Conservation (phyloP, 805 yeast genomes). For the Lipomyces lipofer region DNA sequence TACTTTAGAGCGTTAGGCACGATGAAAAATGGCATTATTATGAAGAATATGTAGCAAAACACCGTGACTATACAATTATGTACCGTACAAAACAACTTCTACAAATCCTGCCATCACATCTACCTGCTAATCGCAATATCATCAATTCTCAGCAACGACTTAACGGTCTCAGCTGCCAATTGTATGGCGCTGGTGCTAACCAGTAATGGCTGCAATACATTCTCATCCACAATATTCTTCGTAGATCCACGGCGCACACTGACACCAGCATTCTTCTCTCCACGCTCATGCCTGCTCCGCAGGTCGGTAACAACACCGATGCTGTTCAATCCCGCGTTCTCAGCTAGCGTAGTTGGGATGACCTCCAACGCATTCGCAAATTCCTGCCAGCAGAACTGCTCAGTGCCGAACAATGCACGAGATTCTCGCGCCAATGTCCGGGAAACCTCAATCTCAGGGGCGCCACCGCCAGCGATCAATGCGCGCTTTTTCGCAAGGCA, state of each 20-base stretch:
- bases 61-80: no score
- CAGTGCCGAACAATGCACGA: conserved; percentile 73
- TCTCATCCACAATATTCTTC: conserved; percentile 86
- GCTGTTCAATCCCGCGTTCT: conserved; percentile 91
- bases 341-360: conserved; percentile 91
- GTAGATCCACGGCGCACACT: conserved; percentile 93
- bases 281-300: conserved; percentile 85
- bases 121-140: conserved; percentile 91
- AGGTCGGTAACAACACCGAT: conserved; percentile 89
- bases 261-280: conserved; percentile 92
- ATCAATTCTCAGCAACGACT: conserved; percentile 92
- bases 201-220: conserved; percentile 93
- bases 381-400: conserved; percentile 87
- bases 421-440: conserved; percentile 72
- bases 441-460: conserved; percentile 91
- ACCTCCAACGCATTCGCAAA: conserved; percentile 90
- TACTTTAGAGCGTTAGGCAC: no score
- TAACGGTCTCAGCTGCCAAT: conserved; percentile 94
- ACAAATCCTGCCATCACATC: neutral
- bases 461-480: conserved; percentile 97
- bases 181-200: conserved; percentile 93
- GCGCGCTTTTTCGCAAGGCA: conserved; percentile 87
- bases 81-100: no score
- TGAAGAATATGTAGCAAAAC: no score
- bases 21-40: no score